phyloP scores from a whole-genome alignment of 306 rosid species.

The Vigna angularis region DNA sequence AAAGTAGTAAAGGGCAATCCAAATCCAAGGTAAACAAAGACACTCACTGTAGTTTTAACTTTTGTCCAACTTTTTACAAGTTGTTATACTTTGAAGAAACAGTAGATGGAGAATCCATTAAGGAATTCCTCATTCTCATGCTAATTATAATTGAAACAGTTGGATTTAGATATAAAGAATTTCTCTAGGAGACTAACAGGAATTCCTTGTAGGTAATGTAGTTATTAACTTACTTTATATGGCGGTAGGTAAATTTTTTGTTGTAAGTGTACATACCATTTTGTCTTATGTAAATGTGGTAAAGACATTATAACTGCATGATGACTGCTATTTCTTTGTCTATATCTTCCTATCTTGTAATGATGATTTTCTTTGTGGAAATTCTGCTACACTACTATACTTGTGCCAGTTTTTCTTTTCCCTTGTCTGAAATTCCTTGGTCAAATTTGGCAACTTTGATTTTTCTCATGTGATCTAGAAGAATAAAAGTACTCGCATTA shows the following conservation, averaged over 20 bases:
- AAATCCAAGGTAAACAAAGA: conserved; percentile 78
- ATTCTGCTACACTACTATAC: neutral
- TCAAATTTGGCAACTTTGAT: conserved; percentile 40
- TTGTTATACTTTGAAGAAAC: conserved; percentile 37
- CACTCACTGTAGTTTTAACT: conserved; percentile 6
- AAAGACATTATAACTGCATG: conserved; percentile 13
- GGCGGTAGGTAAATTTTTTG: neutral
- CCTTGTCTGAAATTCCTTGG: conserved; percentile 32
- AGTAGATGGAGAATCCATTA: conserved; percentile 11
- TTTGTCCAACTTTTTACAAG: conserved; percentile 36
- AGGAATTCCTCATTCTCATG: conserved; percentile 37
- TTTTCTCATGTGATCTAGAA: conserved; percentile 20
- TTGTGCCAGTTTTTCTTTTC: conserved; percentile 7
- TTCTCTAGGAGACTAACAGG: neutral
- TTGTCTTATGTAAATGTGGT: neutral
- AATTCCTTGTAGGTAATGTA: neutral
- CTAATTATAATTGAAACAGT: neutral
- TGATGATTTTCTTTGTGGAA: neutral
- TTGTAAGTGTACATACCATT: neutral
- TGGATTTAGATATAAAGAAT: neutral
- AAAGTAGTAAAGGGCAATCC: conserved; percentile 98
- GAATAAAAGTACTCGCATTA: neutral
- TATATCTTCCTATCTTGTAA: conserved; percentile 4
- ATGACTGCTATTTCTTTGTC: conserved; percentile 27
- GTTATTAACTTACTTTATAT: neutral